These are phyloP conservation scores for Ustulina deusta DNA, from an alignment of 2,329 filamentous ascomycete species.

Conservation along the genomic window DNA sequence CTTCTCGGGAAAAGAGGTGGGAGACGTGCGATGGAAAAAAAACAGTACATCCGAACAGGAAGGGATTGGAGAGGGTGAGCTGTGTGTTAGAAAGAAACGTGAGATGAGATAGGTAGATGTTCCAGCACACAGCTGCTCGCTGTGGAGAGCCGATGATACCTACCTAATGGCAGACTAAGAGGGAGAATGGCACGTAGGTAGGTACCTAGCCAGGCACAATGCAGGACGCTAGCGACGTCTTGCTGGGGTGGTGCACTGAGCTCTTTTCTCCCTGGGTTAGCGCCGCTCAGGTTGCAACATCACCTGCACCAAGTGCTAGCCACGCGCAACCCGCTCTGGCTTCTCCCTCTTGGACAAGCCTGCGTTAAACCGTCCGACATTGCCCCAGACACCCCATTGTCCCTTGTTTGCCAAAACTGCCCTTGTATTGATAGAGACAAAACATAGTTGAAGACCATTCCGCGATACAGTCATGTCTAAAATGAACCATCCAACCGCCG, in stretches of 20 bases:
- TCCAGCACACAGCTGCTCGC: background rate
- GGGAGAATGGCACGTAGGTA: background rate
- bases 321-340: conserved; percentile 6
- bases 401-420: background rate
- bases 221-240: conserved; percentile 32
- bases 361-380: conserved; percentile 5
- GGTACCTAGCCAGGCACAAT: conserved; percentile 22
- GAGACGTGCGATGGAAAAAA: conserved; percentile 17
- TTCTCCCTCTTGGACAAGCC: background rate
- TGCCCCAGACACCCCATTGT: background rate
- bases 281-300: conserved; percentile 16
- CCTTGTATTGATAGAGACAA: conserved; percentile 4
- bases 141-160: conserved; percentile 7
- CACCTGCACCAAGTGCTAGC: background rate
- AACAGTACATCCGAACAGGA: conserved; percentile 9
- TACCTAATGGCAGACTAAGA: background rate
- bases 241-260: conserved; percentile 13
- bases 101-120: conserved; percentile 14
- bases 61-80: conserved; percentile 23
- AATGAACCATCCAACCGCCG: background rate
- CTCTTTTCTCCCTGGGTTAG: conserved; percentile 11
- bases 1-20: conserved; percentile 15
- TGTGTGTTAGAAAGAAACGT: conserved; percentile 28
- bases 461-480: conserved; percentile 11
- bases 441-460: background rate